These are phyloP conservation scores for Mariannaea elegans DNA, from an alignment of 2,329 filamentous ascomycete species.

Conservation along the genomic window DNA sequence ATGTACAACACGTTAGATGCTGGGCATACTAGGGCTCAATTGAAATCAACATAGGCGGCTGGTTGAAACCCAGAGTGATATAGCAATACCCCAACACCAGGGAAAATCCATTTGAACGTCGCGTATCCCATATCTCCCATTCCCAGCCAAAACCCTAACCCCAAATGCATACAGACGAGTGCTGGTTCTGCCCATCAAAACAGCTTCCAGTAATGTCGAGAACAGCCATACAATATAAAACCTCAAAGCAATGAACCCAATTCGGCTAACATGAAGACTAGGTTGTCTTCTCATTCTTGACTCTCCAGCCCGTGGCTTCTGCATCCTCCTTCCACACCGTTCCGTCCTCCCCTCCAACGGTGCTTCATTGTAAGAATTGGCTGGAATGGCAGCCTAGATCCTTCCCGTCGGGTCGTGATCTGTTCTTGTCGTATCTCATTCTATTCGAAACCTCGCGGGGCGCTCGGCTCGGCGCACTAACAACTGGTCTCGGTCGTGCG, in stretches of 20 bases:
- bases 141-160: constrained; percentile 23
- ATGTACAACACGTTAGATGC: background rate
- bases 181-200: constrained; percentile 26
- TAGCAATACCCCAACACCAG: constrained; percentile 36
- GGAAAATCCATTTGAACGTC: constrained; percentile 26
- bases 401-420: constrained; percentile 32
- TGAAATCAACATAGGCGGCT: constrained; percentile 14
- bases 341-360: constrained; percentile 10
- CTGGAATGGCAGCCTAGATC: constrained; percentile 27
- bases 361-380: constrained; percentile 7
- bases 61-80: constrained; percentile 26
- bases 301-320: constrained; percentile 2
- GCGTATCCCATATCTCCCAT: constrained; percentile 29
- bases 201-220: constrained; percentile 23
- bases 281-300: constrained; percentile 15
- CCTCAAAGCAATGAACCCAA: constrained; percentile 27
- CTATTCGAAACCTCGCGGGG: constrained; percentile 4
- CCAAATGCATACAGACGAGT: constrained; percentile 27
- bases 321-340: background rate
- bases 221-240: constrained; percentile 27
- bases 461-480: constrained; percentile 13
- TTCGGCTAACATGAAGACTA: constrained; percentile 18
- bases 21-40: constrained; percentile 12
- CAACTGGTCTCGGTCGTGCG: constrained; percentile 8
- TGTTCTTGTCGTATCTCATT: constrained; percentile 29